Evolutionary conservation across 306 rosid genomes (phyloP).

Genomic region (Morella rubra): DNA sequence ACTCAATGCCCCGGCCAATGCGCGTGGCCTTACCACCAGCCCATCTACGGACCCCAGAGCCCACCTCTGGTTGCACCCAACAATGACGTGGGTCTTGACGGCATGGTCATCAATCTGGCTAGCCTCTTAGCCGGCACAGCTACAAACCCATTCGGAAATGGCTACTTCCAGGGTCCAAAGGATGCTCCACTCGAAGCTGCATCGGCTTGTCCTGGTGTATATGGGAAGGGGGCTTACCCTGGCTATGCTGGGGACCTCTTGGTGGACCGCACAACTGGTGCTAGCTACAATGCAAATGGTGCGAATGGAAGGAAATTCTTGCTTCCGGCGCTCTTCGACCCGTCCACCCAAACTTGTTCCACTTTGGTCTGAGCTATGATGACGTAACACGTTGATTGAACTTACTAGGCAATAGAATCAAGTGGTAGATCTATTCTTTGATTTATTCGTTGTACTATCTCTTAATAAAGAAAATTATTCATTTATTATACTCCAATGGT

Average conservation of each 20-base stretch:
- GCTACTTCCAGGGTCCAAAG: constrained; percentile 60
- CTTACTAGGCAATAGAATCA: neutral
- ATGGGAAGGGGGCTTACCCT: constrained; percentile 63
- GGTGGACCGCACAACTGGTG: constrained; percentile 44
- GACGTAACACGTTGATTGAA: neutral
- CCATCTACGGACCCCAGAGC: constrained; percentile 56
- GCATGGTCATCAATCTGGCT: constrained; percentile 58
- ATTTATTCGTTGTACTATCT: constrained; percentile 6
- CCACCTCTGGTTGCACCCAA: constrained; percentile 57
- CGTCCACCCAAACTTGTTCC: constrained; percentile 48
- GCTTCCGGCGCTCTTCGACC: constrained; percentile 61
- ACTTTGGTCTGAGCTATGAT: constrained; percentile 30
- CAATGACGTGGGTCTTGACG: constrained; percentile 72
- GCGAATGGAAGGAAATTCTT: constrained; percentile 50
- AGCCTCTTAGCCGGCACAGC: constrained; percentile 52
- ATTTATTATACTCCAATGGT: too few relatives aligned
- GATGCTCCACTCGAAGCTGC: constrained; percentile 69
- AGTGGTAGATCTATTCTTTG: constrained; percentile 15
- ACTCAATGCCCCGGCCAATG: constrained; percentile 68
- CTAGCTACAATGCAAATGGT: constrained; percentile 59
- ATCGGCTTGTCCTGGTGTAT: constrained; percentile 58
- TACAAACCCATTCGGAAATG: constrained; percentile 60
- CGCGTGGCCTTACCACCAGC: constrained; percentile 69
- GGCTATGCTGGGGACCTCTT: constrained; percentile 54
- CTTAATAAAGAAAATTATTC: too few relatives aligned